These are phyloP conservation scores for Pythium aphanidermatum DNA, from an alignment of 352 stramenopile genomes.

Conservation along the genomic window DNA sequence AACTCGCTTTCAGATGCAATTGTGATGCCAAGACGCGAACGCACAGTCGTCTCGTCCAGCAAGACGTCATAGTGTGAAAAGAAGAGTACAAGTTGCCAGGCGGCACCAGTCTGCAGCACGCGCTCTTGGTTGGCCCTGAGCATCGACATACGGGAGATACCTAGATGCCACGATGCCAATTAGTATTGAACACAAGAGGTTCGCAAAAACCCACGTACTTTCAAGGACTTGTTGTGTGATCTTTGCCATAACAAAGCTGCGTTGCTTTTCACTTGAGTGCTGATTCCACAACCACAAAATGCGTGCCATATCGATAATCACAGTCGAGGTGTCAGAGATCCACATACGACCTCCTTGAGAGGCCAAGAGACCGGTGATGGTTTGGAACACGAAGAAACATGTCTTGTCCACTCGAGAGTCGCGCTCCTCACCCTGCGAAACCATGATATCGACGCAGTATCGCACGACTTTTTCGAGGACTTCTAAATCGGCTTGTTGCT, in stretches of 20 bases:
- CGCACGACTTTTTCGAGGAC: constrained; percentile 62
- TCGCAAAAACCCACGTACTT: constrained; percentile 42
- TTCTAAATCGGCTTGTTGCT: constrained; percentile 35
- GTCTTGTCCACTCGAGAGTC: constrained; percentile 34
- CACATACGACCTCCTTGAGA: constrained; percentile 49
- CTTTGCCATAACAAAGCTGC: constrained; percentile 52
- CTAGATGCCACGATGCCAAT: constrained; percentile 19
- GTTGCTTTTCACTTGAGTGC: constrained; percentile 8
- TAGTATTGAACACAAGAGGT: background rate
- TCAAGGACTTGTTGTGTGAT: constrained; percentile 70
- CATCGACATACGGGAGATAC: constrained; percentile 53
- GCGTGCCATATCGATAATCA: constrained; percentile 64
- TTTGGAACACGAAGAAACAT: constrained; percentile 65
- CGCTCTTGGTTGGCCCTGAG: constrained; percentile 51
- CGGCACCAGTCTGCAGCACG: constrained; percentile 39
- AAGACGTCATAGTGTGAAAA: constrained; percentile 63
- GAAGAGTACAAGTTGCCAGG: constrained; percentile 68
- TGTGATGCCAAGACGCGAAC: constrained; percentile 30
- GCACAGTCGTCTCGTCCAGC: constrained; percentile 47
- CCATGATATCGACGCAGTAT: constrained; percentile 58
- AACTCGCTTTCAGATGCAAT: constrained; percentile 35
- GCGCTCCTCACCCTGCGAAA: constrained; percentile 26
- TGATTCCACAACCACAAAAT: constrained; percentile 78
- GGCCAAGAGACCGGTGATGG: constrained; percentile 55
- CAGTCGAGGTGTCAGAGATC: constrained; percentile 49